A percentile compares a stretch with the other conserved stretches of the same genome.
These are phyloP conservation scores for Taphrina wiesneri DNA, from an alignment of 1,139 yeast species.

Conservation along the genomic window DNA sequence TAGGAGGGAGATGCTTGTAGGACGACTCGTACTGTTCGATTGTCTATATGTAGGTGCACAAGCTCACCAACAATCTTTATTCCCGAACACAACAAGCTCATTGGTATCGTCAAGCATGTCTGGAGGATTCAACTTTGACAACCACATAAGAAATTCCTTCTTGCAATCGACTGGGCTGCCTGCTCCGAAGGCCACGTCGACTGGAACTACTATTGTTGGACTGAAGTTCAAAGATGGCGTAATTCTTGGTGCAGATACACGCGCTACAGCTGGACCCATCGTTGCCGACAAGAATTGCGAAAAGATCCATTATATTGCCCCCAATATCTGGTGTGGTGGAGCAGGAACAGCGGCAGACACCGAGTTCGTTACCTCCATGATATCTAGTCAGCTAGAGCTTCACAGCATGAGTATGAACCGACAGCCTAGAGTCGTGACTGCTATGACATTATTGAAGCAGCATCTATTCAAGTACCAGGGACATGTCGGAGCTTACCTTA, in stretches of 20 bases:
- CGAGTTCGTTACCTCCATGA: slow-evolving; percentile 91
- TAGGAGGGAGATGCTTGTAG: too few species aligned
- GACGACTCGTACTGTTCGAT: too few species aligned
- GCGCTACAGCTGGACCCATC: slow-evolving; percentile 94
- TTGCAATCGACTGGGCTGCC: slow-evolving; percentile 55
- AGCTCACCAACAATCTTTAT: too few species aligned
- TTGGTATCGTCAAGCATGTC: too few species aligned
- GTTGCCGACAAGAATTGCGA: slow-evolving; percentile 99
- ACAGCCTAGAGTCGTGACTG: slow-evolving; percentile 89
- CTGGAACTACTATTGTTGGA: slow-evolving; percentile 98
- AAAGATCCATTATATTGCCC: slow-evolving; percentile 86
- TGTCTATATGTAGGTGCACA: too few species aligned
- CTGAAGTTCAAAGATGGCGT: slow-evolving; percentile 81
- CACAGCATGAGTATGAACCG: slow-evolving; percentile 81
- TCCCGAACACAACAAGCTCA: too few species aligned
- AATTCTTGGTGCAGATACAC: slow-evolving; percentile 92
- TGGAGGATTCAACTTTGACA: slow-evolving; percentile 35
- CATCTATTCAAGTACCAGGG: slow-evolving; percentile 96
- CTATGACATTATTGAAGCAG: slow-evolving; percentile 89
- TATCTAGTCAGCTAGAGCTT: slow-evolving; percentile 83
- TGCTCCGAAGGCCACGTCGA: slow-evolving; percentile 85
- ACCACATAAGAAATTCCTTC: slow-evolving; percentile 32
- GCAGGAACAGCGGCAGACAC: slow-evolving; percentile 99
- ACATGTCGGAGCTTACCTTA: slow-evolving; percentile 91
- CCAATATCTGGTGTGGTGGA: slow-evolving; percentile 86